These are phyloP conservation scores for Vitis hybrid DNA, from an alignment of 177 flowering plant species.

Conservation along the genomic window DNA sequence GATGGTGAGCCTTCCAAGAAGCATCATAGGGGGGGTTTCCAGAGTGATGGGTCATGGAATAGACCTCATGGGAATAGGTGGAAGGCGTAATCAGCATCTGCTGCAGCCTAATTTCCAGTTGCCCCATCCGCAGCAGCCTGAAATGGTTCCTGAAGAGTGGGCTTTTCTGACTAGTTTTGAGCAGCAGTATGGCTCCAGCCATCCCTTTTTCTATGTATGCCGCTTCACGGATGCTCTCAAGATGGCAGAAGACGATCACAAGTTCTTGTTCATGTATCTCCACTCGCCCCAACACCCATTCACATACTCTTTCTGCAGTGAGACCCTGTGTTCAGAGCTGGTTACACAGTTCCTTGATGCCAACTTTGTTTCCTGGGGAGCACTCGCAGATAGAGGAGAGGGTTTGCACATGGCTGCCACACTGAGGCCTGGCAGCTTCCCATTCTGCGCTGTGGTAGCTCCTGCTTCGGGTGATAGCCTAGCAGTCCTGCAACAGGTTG, in stretches of 20 bases:
- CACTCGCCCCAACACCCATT: constrained; percentile 72
- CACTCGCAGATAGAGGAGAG: constrained; percentile 49
- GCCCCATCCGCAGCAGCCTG: constrained; percentile 26
- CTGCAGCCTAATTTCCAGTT: constrained; percentile 18
- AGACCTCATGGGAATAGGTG: constrained; percentile 20
- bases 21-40: constrained; percentile 57
- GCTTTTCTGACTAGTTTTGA: constrained; percentile 52
- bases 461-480: constrained; percentile 48
- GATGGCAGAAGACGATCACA: constrained; percentile 60
- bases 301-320: constrained; percentile 53
- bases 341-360: constrained; percentile 69
- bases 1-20: constrained; percentile 58
- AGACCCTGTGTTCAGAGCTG: constrained; percentile 59
- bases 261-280: constrained; percentile 66
- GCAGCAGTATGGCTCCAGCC: constrained; percentile 53
- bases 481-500: constrained; percentile 67
- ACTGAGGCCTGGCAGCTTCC: constrained; percentile 45
- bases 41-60: constrained; percentile 48
- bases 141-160: constrained; percentile 39
- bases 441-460: constrained; percentile 63
- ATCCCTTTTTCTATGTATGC: constrained; percentile 69
- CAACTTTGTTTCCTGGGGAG: constrained; percentile 77
- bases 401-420: constrained; percentile 51
- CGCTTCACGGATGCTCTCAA: constrained; percentile 49
- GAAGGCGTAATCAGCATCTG: constrained; percentile 29